Conservation (phyloP, 2,329 filamentous ascomycete genomes). For the Aspergillus brasiliensis region DNA sequence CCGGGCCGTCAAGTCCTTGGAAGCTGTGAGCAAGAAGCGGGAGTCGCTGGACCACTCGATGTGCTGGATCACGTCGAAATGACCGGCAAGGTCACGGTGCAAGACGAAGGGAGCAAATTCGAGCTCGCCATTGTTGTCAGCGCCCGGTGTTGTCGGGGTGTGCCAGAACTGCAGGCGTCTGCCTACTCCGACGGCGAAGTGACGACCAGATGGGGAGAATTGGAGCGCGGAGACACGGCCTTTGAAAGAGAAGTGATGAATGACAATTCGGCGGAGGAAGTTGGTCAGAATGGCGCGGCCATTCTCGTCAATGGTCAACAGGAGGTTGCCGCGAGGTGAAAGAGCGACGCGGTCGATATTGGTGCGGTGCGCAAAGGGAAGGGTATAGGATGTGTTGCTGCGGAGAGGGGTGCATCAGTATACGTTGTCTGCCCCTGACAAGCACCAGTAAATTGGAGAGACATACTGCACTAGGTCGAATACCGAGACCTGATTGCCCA, state of each 20-base stretch:
- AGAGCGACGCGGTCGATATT: constrained; percentile 89
- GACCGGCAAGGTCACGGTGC: constrained; percentile 81
- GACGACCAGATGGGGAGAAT: constrained; percentile 86
- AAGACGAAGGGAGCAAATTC: constrained; percentile 94
- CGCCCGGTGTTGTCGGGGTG: constrained; percentile 84
- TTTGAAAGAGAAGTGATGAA: constrained; percentile 96
- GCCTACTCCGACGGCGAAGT: constrained; percentile 87
- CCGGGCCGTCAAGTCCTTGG: constrained; percentile 86
- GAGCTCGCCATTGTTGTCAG: constrained; percentile 75
- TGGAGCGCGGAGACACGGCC: constrained; percentile 77
- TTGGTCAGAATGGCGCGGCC: constrained; percentile 93
- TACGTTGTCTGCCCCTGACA: too few species aligned
- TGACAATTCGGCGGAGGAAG: constrained; percentile 76
- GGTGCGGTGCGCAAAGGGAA: constrained; percentile 81
- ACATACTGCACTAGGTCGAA: constrained; percentile 92
- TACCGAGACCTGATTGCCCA: constrained; percentile 92
- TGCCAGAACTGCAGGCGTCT: constrained; percentile 94
- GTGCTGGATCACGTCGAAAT: constrained; percentile 82
- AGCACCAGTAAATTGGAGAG: not conserved
- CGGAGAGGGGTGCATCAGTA: constrained; percentile 10
- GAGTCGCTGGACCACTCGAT: constrained; percentile 97
- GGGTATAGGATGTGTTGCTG: constrained; percentile 52
- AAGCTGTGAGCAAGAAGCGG: constrained; percentile 88
- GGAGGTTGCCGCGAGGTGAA: constrained; percentile 84
- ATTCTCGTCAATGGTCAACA: constrained; percentile 92